Percentiles rank a stretch among this genome's conserved stretches.
phyloP scores from a whole-genome alignment of 345 rosid genomes.

The Gossypium thurberi region DNA sequence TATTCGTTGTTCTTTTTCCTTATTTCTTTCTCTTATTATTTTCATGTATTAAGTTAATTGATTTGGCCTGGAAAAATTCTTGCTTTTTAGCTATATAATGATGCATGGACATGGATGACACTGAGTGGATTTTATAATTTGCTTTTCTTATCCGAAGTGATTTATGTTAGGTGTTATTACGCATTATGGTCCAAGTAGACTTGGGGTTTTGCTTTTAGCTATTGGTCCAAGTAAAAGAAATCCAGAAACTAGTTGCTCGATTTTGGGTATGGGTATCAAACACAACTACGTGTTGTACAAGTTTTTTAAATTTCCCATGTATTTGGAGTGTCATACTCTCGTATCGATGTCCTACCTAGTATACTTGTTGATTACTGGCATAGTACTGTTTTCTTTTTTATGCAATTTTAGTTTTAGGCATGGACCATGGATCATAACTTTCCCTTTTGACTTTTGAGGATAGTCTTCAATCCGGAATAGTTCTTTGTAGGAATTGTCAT shows the following conservation, averaged over 20 bases:
- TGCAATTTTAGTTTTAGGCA: neutral
- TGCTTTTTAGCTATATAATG: neutral
- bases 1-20: neutral
- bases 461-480: neutral
- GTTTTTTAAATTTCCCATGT: neutral
- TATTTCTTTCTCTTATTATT: neutral
- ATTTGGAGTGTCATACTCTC: neutral
- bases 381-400: too few species aligned
- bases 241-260: neutral
- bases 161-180: neutral
- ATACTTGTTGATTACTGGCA: neutral
- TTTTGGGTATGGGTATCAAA: too few species aligned
- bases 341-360: neutral
- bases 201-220: neutral
- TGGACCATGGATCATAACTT: neutral
- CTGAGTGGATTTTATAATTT: neutral
- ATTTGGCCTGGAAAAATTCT: neutral
- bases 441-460: neutral
- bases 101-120: neutral
- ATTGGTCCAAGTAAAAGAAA: neutral
- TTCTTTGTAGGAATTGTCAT: neutral
- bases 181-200: neutral
- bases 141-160: neutral
- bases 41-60: neutral
- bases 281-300: neutral